Conservation (phyloP, 208 protist species). For the Tritrichomonas musculus region DNA sequence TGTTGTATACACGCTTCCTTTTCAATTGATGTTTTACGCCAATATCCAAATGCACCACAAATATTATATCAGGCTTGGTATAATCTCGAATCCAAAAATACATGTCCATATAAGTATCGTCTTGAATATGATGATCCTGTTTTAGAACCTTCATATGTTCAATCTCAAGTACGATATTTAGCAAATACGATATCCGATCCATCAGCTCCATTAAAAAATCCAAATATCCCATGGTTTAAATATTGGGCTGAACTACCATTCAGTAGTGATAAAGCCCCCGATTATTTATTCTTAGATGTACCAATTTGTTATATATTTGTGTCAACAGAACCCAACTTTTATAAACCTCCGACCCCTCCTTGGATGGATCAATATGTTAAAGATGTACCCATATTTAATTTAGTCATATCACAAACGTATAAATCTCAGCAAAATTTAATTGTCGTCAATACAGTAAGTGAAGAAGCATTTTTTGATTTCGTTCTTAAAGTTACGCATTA, state of each 20-base stretch:
- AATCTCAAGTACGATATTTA: neutral
- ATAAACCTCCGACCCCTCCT: neutral
- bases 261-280: neutral
- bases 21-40: too few relatives aligned
- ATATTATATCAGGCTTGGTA: neutral
- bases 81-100: neutral
- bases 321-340: neutral
- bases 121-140: neutral
- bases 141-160: neutral
- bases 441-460: neutral
- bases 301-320: neutral
- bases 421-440: too few relatives aligned
- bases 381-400: neutral
- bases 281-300: neutral
- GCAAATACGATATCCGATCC: neutral
- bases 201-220: neutral
- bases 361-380: neutral
- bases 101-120: neutral
- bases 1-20: neutral
- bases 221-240: neutral
- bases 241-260: neutral
- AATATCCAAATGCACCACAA: neutral
- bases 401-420: neutral
- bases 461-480: neutral
- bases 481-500: conserved; percentile 8